Base-by-base conservation (phyloP, 164 flowering plant species). In the Aristolochia fimbriata region DNA sequence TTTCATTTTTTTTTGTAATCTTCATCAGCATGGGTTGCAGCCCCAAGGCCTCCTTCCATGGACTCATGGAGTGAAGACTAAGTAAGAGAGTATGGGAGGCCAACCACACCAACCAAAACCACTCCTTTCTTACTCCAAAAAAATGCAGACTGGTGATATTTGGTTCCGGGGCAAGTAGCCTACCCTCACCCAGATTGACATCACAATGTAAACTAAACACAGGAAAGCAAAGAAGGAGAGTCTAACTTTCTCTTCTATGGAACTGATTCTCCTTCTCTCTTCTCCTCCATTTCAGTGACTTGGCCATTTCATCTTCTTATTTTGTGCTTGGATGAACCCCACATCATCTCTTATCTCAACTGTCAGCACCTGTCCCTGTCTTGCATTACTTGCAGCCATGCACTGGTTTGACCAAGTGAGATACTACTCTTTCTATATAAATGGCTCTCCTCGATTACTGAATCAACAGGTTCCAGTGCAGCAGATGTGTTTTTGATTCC, bases 41-140 rank as follows among this genome's bases (percentile, higher is more conserved):
- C 58, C 31, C 31, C 22, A n/a, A n/a, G n/a, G n/a, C n/a, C n/a
- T n/a, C n/a, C n/a, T n/a, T n/a, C n/a, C n/a, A n/a, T n/a, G n/a
- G n/a, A n/a, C n/a, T n/a, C 19, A 15, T 31, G 21, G 6, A n/a
- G 30, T 8, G 27, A 23, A 56, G 45, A 30, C 45, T 20, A 56
- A 24, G 37, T 30, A 62, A 60, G 58, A 58, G 59, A 43, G 58
- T 55, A 70, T 70, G 58, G 80, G 72, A 74, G 65, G 76, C 86
- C 86, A 76, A 81, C 83, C 80, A 61, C 63, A 74, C 78, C 80
- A 74, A 81, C 75, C 73, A 47, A 22, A 51, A 52, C 15, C 12
- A 47, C 14, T 24, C 73, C 15, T 24, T 21, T 45, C 19, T 33
- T 46, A 52, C 30, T 22, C 56, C 56, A 58, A 45, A 46, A 58